Conservation (phyloP, 225 moss, liverwort and hornwort species). For the Pleurozium schreberi region DNA sequence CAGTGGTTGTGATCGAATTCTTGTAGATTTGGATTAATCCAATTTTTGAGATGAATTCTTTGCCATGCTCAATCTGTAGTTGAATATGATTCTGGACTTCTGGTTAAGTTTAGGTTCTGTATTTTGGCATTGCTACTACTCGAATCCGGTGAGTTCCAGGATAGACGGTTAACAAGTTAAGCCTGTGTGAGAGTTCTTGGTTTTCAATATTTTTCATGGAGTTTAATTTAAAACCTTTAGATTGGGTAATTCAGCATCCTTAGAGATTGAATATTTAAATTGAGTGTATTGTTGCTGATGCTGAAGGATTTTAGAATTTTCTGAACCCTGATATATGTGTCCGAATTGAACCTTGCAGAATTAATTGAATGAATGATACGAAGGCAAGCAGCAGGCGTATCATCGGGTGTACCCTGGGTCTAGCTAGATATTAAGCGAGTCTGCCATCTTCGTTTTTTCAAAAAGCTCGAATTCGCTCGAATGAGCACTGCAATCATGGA, state of each 20-base stretch:
- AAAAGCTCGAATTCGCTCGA: background rate
- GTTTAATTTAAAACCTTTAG: background rate
- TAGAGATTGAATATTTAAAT: background rate
- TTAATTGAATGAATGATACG: background rate
- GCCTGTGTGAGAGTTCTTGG: background rate
- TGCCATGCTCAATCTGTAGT: background rate
- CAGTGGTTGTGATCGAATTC: background rate
- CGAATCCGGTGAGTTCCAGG: background rate
- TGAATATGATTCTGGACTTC: background rate
- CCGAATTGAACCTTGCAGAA: background rate
- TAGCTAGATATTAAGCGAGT: background rate
- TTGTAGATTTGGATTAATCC: background rate
- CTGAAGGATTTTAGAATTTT: background rate
- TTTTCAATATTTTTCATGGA: background rate
- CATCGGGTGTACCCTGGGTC: background rate
- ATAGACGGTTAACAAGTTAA: background rate
- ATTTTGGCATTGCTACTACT: background rate
- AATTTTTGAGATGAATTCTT: background rate
- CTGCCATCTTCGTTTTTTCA: background rate
- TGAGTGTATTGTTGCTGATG: background rate
- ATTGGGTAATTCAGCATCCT: background rate
- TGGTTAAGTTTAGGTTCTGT: background rate
- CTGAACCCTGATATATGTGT: background rate
- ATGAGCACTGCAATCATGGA: background rate
- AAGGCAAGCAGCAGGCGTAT: background rate